Evolutionary conservation across 2,329 filamentous ascomycete genomes (phyloP).

Genomic region (Penicillium vulpinum): DNA sequence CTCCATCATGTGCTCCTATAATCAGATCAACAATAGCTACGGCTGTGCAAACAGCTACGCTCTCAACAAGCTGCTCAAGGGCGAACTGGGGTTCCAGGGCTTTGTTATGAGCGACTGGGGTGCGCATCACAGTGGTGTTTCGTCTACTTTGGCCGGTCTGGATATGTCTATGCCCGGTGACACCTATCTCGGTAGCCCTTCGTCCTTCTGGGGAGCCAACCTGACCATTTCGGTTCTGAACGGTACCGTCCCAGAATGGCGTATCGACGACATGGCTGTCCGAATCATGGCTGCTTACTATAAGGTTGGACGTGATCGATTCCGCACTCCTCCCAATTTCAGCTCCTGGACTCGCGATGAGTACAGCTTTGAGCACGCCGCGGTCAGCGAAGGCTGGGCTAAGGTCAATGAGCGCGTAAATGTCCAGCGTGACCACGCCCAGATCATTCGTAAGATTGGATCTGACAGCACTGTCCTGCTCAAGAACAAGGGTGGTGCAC

Average conservation of each 20-base stretch:
- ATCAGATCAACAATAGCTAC: conserved; percentile 69
- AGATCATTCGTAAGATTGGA: conserved; percentile 72
- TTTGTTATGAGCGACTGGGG: conserved; percentile 72
- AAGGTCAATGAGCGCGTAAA: conserved; percentile 80
- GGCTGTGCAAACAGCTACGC: conserved; percentile 64
- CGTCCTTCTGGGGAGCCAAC: conserved; percentile 81
- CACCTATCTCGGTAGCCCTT: conserved; percentile 69
- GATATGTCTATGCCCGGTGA: conserved; percentile 89
- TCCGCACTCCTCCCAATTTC: conserved; percentile 69
- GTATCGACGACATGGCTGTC: conserved; percentile 88
- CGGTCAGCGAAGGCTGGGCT: conserved; percentile 58
- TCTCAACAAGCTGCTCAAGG: conserved; percentile 65
- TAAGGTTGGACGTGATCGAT: conserved; percentile 59
- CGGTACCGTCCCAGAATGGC: conserved; percentile 82
- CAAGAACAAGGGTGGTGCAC: conserved; percentile 70
- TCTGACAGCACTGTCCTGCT: conserved; percentile 82
- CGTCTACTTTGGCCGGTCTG: conserved; percentile 65
- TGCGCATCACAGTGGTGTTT: conserved; percentile 71
- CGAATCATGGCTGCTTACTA: conserved; percentile 71
- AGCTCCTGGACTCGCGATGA: conserved; percentile 82
- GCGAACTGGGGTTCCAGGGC: conserved; percentile 74
- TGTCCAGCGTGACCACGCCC: conserved; percentile 73
- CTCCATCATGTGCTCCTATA: conserved; percentile 71
- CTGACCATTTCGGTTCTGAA: conserved; percentile 85
- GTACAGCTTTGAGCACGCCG: conserved; percentile 66